Base-by-base conservation (phyloP, 768 basidiomycete genomes). In the Kwoniella botswanensis region DNA sequence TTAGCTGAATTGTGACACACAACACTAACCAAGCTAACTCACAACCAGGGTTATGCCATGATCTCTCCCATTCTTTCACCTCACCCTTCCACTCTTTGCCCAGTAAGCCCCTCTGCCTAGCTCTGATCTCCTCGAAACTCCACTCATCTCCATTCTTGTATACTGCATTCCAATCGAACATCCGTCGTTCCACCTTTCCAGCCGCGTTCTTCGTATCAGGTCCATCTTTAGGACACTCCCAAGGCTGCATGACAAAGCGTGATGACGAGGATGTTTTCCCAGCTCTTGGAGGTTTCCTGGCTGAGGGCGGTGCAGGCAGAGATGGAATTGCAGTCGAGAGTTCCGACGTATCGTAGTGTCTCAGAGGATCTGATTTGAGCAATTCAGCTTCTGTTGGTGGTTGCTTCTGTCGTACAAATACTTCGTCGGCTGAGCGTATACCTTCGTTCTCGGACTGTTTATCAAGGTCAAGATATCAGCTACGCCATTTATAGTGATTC, bases 61-160 rank as follows among this genome's bases (percentile, higher is more conserved):
- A 63, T 46, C 26, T 65, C 62, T 82, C 82, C 82, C 82, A 83
- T n/a, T 75, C 75, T 44, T 71, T 72, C 26, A 83, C 75, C 17
- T 74, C 73, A 11, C 76, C 68, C 63, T 69, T 64, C 79, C 79
- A 82, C 15, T 80, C 78, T 68, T 80, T 82, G 1, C 75, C 75
- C n/a, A 77, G 54, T 44, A 83, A 50, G 3, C 83, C 83, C 24
- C 76, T 50, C 44, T 79, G 72, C 61, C 85, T 85, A n/a, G 84
- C 83, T 55, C 83, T 63, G 24, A 44, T 90, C 90, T 86, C 95
- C 78, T 92, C 90, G 24, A 90, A 89, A 76, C 92, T 91, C 84
- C 91, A 96, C 82, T 98, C 94, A 1, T 88, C 86, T 2, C 89
- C 87, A 61, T 92, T 90, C 42, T 89, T 88, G n/a, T 90, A 92